Evolutionary conservation across 805 yeast genomes (phyloP).

Genomic region (Yamadazyma scolyti): DNA sequence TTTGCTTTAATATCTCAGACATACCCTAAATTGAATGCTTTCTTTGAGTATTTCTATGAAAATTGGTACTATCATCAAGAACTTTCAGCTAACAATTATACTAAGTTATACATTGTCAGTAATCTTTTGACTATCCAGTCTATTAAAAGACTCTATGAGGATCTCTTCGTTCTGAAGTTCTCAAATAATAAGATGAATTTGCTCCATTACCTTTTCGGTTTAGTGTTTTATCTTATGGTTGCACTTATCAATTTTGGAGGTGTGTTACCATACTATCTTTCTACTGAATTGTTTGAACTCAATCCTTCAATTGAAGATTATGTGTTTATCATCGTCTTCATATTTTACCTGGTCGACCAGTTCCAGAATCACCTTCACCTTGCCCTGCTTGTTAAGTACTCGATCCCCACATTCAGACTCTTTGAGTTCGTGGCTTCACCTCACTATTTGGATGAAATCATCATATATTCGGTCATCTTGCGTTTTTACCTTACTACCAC

Average conservation of each 20-base stretch:
- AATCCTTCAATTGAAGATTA: constrained; percentile 18
- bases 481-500: constrained; percentile 14
- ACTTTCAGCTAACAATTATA: constrained; percentile 7
- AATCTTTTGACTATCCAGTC: constrained; percentile 44
- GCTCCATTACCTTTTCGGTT: constrained; percentile 63
- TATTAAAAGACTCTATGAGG: constrained; percentile 52
- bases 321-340: constrained; percentile 31
- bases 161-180: constrained; percentile 46
- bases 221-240: constrained; percentile 52
- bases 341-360: constrained; percentile 55
- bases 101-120: constrained; percentile 18
- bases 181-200: constrained; percentile 56
- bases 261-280: constrained; percentile 14
- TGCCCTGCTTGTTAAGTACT: constrained; percentile 50
- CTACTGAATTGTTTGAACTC: constrained; percentile 3
- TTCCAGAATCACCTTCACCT: constrained; percentile 47
- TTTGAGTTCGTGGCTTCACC: constrained; percentile 56
- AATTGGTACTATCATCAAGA: constrained; percentile 1
- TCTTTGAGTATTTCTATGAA: constrained; percentile 1
- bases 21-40: constrained; percentile 4
- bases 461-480: constrained; percentile 45
- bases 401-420: constrained; percentile 48
- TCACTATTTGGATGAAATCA: constrained; percentile 66
- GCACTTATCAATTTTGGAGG: constrained; percentile 32
- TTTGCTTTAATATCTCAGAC: constrained; percentile 4